Conservation (phyloP, 1,139 yeast genomes). For the Yamadazyma conglobata region DNA sequence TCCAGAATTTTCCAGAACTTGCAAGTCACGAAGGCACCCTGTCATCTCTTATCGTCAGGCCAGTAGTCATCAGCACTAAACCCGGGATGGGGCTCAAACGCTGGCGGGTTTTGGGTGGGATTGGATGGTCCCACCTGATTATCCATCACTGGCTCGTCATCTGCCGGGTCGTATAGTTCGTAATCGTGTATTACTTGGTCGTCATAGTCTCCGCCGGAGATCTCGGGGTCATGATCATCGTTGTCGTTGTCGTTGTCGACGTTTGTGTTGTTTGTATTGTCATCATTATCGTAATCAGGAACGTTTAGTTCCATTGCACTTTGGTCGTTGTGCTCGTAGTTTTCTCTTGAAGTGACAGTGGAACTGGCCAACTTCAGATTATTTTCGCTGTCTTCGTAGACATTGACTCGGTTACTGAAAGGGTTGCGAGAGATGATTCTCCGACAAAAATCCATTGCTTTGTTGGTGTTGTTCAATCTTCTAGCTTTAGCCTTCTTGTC, state of each 20-base stretch:
- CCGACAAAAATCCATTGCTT: neutral
- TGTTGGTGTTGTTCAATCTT: neutral
- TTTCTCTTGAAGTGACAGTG: neutral
- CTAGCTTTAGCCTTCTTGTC: conserved; percentile 4
- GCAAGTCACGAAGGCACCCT: no score
- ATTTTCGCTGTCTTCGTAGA: conserved; percentile 12
- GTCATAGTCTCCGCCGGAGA: no score
- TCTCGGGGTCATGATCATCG: no score
- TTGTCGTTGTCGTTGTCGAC: neutral
- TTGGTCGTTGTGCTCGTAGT: neutral
- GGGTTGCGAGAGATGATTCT: no score
- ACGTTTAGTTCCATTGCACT: no score
- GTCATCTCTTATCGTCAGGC: conserved; percentile 21
- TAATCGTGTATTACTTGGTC: no score
- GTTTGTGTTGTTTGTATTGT: conserved; percentile 2
- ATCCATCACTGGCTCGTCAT: no score
- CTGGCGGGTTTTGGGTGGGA: conserved; percentile 21
- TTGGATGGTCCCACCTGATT: neutral
- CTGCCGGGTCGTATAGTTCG: no score
- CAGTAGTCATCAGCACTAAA: conserved; percentile 32
- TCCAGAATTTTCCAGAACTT: conserved; percentile 17
- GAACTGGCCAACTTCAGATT: conserved; percentile 10
- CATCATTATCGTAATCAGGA: no score
- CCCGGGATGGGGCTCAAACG: conserved; percentile 36
- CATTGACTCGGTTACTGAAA: conserved; percentile 4